Conservation (phyloP, 371 early-diverging fungal genomes). For the Blastocladiella emersonii region DNA sequence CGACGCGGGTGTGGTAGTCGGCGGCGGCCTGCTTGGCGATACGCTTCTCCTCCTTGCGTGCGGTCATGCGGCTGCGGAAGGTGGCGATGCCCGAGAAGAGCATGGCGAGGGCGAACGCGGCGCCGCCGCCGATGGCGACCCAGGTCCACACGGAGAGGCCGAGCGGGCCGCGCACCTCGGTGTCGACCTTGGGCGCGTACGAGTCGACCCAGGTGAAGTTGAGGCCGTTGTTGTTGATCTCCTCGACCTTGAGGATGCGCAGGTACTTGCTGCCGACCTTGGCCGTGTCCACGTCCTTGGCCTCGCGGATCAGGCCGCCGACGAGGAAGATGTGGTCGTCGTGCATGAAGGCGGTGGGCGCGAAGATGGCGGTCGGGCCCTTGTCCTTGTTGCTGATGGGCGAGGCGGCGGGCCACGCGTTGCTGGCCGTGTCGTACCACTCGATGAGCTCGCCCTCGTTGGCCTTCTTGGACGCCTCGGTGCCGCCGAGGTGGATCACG, state of each 20-base stretch:
- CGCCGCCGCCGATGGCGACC: neutral
- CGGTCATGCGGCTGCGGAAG: neutral
- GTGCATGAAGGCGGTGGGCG: neutral
- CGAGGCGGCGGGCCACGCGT: neutral
- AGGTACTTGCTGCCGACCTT: neutral
- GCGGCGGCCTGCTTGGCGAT: neutral
- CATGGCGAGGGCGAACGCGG: neutral
- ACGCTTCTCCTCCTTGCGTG: neutral
- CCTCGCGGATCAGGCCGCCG: neutral
- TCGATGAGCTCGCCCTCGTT: neutral
- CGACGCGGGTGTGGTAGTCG: neutral
- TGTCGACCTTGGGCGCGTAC: neutral
- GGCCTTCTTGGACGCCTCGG: neutral
- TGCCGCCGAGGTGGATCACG: constrained; percentile 1
- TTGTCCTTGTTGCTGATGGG: neutral
- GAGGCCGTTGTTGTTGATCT: neutral
- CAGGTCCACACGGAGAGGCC: neutral
- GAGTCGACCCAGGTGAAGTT: neutral
- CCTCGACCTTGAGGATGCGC: neutral
- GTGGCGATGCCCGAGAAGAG: neutral
- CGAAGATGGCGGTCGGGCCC: neutral
- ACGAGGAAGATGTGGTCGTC: neutral
- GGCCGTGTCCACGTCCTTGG: neutral
- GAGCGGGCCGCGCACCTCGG: neutral
- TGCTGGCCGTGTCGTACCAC: neutral